These are phyloP conservation scores for Coprinopsis sp. DNA, from an alignment of 768 basidiomycete species.

Conservation along the genomic window DNA sequence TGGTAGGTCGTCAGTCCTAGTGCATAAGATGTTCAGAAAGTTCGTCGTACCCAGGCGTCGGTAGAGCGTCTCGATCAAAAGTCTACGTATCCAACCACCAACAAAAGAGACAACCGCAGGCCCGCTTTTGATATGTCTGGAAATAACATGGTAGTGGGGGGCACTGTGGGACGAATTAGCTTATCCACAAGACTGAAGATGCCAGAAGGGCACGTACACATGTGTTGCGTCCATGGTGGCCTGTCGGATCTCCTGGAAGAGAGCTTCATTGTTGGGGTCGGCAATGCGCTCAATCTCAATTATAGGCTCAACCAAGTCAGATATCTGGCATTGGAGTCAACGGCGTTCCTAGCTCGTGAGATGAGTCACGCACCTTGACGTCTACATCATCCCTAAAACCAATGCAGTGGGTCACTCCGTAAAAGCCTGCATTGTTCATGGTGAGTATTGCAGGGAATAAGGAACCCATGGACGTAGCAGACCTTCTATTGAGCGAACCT, in stretches of 20 bases:
- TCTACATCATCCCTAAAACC: conserved; percentile 63
- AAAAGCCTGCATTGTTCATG: conserved; percentile 40
- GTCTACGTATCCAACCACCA: conserved; percentile 39
- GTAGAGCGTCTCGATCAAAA: conserved; percentile 62
- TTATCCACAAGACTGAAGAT: neutral
- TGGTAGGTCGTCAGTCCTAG: neutral
- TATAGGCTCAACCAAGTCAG: conserved; percentile 48
- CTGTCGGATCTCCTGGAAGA: conserved; percentile 37
- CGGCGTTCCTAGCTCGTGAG: neutral
- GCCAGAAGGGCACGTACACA: conserved; percentile 38
- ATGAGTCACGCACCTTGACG: conserved; percentile 28
- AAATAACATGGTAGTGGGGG: conserved; percentile 54
- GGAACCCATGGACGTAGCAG: neutral
- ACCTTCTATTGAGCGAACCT: conserved; percentile 55
- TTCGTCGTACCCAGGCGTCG: conserved; percentile 45
- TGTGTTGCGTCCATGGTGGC: conserved; percentile 45
- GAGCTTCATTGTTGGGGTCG: conserved; percentile 27
- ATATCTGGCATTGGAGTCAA: conserved; percentile 22
- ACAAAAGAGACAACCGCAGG: conserved; percentile 29
- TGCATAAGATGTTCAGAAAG: neutral
- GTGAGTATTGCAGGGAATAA: neutral
- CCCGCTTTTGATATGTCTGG: conserved; percentile 30
- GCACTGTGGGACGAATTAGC: conserved; percentile 31
- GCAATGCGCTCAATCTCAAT: conserved; percentile 41
- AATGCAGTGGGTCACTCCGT: conserved; percentile 53